A percentile compares a stretch with the other conserved stretches of the same genome.
Conservation (phyloP, 768 basidiomycete genomes). For the Suillus spraguei region DNA sequence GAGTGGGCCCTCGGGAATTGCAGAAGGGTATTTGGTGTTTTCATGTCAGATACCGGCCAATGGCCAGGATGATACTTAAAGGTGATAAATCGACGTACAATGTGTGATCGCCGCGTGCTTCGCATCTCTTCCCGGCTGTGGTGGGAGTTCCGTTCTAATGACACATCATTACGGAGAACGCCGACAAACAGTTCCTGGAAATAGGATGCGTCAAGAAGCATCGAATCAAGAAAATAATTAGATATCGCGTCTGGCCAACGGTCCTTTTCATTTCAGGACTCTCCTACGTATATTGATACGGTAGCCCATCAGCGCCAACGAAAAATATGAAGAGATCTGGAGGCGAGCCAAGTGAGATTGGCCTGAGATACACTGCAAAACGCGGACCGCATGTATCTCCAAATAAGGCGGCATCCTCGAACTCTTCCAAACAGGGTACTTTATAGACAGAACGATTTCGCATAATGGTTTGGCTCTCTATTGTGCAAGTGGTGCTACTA, state of each 20-base stretch:
- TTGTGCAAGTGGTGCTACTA: no score
- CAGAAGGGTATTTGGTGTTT: slow-evolving; percentile 24
- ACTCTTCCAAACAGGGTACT: slow-evolving; percentile 5
- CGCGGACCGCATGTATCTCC: slow-evolving; percentile 4
- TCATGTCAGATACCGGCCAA: slow-evolving; percentile 26
- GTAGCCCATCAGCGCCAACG: slow-evolving; percentile 5
- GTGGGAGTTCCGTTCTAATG: slow-evolving; percentile 29
- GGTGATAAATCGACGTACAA: slow-evolving; percentile 39
- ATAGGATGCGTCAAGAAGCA: slow-evolving; percentile 4
- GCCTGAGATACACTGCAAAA: slow-evolving; percentile 5
- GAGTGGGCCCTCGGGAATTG: slow-evolving; percentile 12
- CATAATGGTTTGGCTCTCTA: slow-evolving; percentile 5
- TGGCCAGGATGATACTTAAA: slow-evolving; percentile 27
- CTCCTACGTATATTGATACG: background rate
- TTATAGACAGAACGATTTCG: no score
- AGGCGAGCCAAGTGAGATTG: slow-evolving; percentile 7
- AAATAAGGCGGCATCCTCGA: slow-evolving; percentile 4
- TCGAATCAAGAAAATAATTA: background rate
- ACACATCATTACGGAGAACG: slow-evolving; percentile 39
- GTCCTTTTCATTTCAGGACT: slow-evolving; percentile 12
- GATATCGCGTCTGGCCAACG: slow-evolving; percentile 12
- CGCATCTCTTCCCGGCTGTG: slow-evolving; percentile 30
- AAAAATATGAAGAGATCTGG: slow-evolving; percentile 6
- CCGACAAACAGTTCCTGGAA: slow-evolving; percentile 8
- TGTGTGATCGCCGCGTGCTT: slow-evolving; percentile 40